These are phyloP conservation scores for Wickerhamomyces queroliae DNA, from an alignment of 805 yeast genomes.

Conservation along the genomic window DNA sequence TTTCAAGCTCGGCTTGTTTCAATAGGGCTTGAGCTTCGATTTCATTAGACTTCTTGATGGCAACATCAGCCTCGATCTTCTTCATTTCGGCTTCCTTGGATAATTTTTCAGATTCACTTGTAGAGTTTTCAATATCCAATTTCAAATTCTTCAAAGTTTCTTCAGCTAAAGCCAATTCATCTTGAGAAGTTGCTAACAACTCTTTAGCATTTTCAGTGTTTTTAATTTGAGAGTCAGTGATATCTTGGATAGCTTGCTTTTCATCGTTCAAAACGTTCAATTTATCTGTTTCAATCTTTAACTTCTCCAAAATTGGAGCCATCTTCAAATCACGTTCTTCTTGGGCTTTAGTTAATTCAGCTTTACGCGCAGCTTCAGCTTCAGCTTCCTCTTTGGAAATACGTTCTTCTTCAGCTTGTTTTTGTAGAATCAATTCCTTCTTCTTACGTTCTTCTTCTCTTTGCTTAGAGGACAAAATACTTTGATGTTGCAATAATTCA, in stretches of 20 bases:
- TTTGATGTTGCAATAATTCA: conserved; percentile 27
- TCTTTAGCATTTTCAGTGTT: conserved; percentile 37
- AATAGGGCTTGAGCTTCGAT: conserved; percentile 30
- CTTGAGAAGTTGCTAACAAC: conserved; percentile 37
- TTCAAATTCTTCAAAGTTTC: conserved; percentile 27
- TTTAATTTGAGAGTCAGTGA: conserved; percentile 35
- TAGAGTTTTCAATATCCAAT: conserved; percentile 24
- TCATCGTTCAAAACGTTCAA: conserved; percentile 45
- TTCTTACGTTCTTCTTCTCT: conserved; percentile 27
- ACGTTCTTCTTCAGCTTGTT: conserved; percentile 23
- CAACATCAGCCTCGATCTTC: conserved; percentile 25
- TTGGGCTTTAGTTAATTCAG: conserved; percentile 35
- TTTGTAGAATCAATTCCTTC: conserved; percentile 21
- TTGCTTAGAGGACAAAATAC: conserved; percentile 30
- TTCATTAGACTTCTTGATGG: conserved; percentile 29
- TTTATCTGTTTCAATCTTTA: conserved; percentile 42
- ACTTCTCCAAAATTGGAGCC: conserved; percentile 49
- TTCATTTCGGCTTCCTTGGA: conserved; percentile 25
- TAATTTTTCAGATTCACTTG: conserved; percentile 25
- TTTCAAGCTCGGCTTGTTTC: conserved; percentile 32
- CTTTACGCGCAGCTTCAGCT: conserved; percentile 41
- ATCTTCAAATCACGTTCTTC: conserved; percentile 47
- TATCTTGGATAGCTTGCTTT: conserved; percentile 41
- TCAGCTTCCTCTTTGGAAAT: conserved; percentile 25
- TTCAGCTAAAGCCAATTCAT: conserved; percentile 33